Evolutionary conservation across 352 stramenopile genomes (phyloP).

Genomic region (Phytopythium boreale): DNA sequence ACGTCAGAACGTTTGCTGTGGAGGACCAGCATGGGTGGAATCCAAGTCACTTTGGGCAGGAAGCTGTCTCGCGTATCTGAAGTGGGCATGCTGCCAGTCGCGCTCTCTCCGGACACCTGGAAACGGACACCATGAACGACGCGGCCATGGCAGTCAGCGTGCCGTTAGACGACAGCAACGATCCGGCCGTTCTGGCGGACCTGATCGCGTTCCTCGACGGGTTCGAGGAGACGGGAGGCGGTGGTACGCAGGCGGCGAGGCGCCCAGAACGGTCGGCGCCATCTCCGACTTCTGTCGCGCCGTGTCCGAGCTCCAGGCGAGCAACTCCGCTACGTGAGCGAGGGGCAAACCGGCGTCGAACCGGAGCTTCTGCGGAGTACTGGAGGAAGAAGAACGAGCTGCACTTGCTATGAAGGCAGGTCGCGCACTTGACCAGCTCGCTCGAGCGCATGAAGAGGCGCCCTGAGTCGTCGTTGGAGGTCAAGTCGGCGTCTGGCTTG

Average conservation of each 20-base stretch:
- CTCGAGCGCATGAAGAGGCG: neutral
- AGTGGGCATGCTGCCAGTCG: neutral
- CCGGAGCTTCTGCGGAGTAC: neutral
- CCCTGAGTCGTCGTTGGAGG: neutral
- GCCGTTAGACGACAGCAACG: neutral
- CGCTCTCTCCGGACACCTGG: neutral
- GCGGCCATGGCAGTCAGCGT: neutral
- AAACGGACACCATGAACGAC: neutral
- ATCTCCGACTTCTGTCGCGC: too few relatives aligned
- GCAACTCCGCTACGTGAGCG: neutral
- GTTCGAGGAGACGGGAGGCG: neutral
- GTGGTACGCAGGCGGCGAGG: neutral
- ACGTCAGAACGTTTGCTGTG: too few relatives aligned
- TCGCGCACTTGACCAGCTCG: neutral
- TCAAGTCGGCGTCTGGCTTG: neutral
- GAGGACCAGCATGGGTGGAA: neutral
- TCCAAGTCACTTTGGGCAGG: neutral
- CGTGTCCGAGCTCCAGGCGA: neutral
- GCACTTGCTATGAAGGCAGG: neutral
- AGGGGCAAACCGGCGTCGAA: neutral
- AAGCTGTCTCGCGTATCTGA: too few relatives aligned
- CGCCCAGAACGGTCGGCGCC: neutral
- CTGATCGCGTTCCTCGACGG: conserved; percentile 2
- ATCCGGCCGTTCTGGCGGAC: neutral
- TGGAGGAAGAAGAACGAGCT: conserved; percentile 7